Percentiles rank a stretch among this genome's conserved stretches.
These are phyloP conservation scores for Lecanicillium sp. DNA, from an alignment of 2,329 filamentous ascomycete genomes.

Conservation along the genomic window DNA sequence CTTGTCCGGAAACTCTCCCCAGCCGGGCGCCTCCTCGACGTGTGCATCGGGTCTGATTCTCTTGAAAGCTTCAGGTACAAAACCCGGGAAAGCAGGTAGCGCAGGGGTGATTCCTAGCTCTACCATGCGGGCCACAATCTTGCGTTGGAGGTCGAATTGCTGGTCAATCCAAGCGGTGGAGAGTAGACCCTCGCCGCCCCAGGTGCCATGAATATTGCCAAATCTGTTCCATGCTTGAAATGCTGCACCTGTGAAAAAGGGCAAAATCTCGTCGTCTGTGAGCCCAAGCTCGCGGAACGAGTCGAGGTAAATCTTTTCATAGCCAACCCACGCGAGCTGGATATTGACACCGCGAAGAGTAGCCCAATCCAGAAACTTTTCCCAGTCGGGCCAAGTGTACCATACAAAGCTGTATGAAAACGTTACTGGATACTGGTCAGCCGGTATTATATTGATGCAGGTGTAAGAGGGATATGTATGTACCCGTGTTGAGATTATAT, in stretches of 20 bases:
- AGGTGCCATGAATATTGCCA: conserved; percentile 42
- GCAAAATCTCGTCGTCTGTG: conserved; percentile 30
- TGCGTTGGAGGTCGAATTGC: conserved; percentile 38
- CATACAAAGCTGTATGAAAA: conserved; percentile 4
- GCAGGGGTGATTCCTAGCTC: conserved; percentile 44
- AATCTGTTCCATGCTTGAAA: conserved; percentile 46
- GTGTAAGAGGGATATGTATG: background rate
- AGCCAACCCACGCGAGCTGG: conserved; percentile 42
- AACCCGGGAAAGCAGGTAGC: conserved; percentile 40
- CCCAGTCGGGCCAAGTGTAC: conserved; percentile 40
- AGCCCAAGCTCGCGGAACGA: conserved; percentile 38
- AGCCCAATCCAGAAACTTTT: conserved; percentile 42
- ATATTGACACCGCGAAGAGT: conserved; percentile 41
- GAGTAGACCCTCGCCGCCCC: conserved; percentile 28
- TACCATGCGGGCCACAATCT: conserved; percentile 39
- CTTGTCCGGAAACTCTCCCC: conserved; percentile 30
- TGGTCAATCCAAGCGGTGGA: conserved; percentile 35
- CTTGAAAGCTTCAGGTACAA: conserved; percentile 33
- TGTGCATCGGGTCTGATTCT: conserved; percentile 31
- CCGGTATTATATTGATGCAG: background rate
- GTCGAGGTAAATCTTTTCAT: conserved; percentile 40
- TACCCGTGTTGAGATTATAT: conserved; percentile 43
- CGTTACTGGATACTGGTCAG: background rate
- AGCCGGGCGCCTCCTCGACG: conserved; percentile 33
- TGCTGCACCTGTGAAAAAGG: conserved; percentile 39